Evolutionary conservation across 352 stramenopile genomes (phyloP).

Genomic region (Globisporangium acanthophoron): DNA sequence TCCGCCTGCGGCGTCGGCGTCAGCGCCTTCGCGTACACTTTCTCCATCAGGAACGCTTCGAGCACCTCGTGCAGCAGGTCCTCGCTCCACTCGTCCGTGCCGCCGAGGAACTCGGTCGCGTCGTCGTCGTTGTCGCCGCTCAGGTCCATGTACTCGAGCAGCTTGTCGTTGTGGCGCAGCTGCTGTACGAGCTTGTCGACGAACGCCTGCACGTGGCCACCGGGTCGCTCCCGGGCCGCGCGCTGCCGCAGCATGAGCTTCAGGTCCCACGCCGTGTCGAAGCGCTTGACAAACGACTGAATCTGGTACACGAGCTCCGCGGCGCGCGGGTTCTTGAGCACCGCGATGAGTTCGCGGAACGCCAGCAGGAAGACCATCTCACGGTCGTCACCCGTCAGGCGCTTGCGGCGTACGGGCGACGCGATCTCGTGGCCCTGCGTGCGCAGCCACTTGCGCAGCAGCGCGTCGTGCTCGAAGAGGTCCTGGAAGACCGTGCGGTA

Average conservation of each 20-base stretch:
- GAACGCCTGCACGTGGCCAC: slow-evolving; percentile 58
- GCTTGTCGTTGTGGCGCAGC: slow-evolving; percentile 34
- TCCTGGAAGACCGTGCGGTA: slow-evolving; percentile 47
- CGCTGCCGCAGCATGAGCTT: slow-evolving; percentile 36
- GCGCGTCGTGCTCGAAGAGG: slow-evolving; percentile 25
- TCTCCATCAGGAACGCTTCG: slow-evolving; percentile 90
- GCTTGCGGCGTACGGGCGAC: slow-evolving; percentile 13
- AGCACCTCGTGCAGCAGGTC: slow-evolving; percentile 63
- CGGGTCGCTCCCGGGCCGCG: slow-evolving; percentile 32
- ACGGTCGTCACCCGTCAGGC: slow-evolving; percentile 30
- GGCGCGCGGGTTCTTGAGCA: slow-evolving; percentile 56
- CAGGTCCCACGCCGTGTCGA: slow-evolving; percentile 46
- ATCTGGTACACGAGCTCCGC: slow-evolving; percentile 77
- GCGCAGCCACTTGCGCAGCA: slow-evolving; percentile 41
- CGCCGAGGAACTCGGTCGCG: slow-evolving; percentile 22
- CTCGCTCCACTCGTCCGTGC: slow-evolving; percentile 29
- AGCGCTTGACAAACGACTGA: slow-evolving; percentile 65
- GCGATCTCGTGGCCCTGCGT: slow-evolving; percentile 21
- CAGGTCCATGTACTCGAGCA: slow-evolving; percentile 14
- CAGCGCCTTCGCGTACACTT: slow-evolving; percentile 73
- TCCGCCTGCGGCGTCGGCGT: slow-evolving; percentile 36
- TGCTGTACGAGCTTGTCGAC: slow-evolving; percentile 56
- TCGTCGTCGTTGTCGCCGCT: slow-evolving; percentile 19
- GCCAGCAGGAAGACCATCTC: slow-evolving; percentile 57
- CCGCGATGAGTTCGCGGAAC: slow-evolving; percentile 47